A percentile compares a stretch with the other conserved stretches of the same genome.
Evolutionary conservation across 108 stramenopile genomes (phyloP).

Genomic region (Tribonema minus): DNA sequence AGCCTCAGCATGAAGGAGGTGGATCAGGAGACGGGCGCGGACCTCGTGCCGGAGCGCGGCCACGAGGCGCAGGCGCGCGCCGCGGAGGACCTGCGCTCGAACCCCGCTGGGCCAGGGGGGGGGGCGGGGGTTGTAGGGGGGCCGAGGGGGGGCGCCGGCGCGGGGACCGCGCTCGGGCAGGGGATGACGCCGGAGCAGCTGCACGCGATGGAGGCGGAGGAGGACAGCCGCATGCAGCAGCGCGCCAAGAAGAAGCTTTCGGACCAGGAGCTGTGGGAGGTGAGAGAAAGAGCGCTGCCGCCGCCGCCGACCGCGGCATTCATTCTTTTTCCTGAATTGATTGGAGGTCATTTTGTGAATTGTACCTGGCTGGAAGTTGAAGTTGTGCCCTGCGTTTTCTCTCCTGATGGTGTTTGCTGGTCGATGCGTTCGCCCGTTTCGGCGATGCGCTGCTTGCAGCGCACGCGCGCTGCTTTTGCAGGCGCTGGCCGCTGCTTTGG

Average conservation of each 20-base stretch:
- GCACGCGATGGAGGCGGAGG: slow-evolving; percentile 64
- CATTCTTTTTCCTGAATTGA: too few species aligned
- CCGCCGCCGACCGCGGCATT: too few species aligned
- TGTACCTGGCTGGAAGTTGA: too few species aligned
- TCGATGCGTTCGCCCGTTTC: too few species aligned
- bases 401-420: too few species aligned
- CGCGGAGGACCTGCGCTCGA: slow-evolving; percentile 10
- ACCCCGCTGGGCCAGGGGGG: background rate
- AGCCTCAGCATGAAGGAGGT: slow-evolving; percentile 78
- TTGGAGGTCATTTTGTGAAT: too few species aligned
- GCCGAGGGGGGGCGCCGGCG: background rate
- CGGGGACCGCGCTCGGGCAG: slow-evolving; percentile 31
- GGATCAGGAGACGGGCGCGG: slow-evolving; percentile 80
- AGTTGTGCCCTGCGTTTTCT: too few species aligned
- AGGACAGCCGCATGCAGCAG: slow-evolving; percentile 54
- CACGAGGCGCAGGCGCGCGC: slow-evolving; percentile 54
- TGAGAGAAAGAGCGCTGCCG: too few species aligned
- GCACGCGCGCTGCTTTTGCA: too few species aligned
- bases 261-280: slow-evolving; percentile 94
- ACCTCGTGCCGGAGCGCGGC: slow-evolving; percentile 73
- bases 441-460: too few species aligned
- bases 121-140: background rate
- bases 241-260: slow-evolving; percentile 76
- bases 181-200: slow-evolving; percentile 77
- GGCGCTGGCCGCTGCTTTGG: too few species aligned